Evolutionary conservation across 805 yeast species (phyloP).

Genomic region (Lachancea sp.): DNA sequence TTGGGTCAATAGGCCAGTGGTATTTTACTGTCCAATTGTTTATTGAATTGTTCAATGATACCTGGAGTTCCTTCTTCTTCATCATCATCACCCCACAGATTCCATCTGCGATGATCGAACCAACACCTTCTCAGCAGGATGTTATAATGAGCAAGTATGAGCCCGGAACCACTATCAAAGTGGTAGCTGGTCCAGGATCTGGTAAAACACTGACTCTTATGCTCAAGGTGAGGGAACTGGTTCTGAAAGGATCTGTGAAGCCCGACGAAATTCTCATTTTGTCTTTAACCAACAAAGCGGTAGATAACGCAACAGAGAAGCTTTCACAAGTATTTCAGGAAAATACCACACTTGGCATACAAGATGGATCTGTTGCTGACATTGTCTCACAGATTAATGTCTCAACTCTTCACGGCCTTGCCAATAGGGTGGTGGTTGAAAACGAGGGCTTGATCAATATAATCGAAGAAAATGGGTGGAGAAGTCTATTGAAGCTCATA

Average conservation of each 20-base stretch:
- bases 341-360: constrained; percentile 16
- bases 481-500: constrained; percentile 35
- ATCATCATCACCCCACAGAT: too few relatives aligned
- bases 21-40: too few relatives aligned
- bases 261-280: constrained; percentile 56
- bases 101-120: constrained; percentile 9
- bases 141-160: constrained; percentile 40
- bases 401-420: constrained; percentile 59
- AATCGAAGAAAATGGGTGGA: constrained; percentile 53
- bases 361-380: constrained; percentile 3
- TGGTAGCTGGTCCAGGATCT: constrained; percentile 68
- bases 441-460: constrained; percentile 35
- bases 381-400: constrained; percentile 34
- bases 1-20: too few relatives aligned
- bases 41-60: too few relatives aligned
- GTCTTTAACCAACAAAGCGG: constrained; percentile 66
- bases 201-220: constrained; percentile 63
- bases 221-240: constrained; percentile 44
- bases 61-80: too few relatives aligned
- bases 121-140: constrained; percentile 42
- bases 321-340: constrained; percentile 28
- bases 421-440: constrained; percentile 43
- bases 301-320: constrained; percentile 38
- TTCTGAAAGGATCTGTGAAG: constrained; percentile 31
- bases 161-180: constrained; percentile 39